phyloP scores from a whole-genome alignment of 163 green algal species.

The Coccomyxa subellipsoidea region DNA sequence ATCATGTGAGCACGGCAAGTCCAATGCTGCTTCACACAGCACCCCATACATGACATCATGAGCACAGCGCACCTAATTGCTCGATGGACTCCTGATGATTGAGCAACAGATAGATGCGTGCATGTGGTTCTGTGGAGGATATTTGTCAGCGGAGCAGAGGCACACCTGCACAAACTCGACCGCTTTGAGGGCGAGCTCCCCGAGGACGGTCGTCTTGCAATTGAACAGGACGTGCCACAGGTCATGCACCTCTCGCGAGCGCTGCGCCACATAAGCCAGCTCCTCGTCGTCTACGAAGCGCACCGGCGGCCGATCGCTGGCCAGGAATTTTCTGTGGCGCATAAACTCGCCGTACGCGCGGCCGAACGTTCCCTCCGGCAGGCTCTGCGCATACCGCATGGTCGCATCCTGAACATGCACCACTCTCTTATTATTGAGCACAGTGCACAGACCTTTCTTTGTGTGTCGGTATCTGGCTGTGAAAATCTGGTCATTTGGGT shows the following conservation, averaged over 20 bases:
- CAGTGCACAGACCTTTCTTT: background rate
- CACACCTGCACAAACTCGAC: slow-evolving; percentile 89
- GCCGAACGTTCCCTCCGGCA: slow-evolving; percentile 83
- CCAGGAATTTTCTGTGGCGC: slow-evolving; percentile 74
- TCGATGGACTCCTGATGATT: too few species aligned
- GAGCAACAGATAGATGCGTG: too few species aligned
- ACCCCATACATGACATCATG: background rate
- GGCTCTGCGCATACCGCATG: slow-evolving; percentile 49
- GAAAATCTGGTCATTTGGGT: too few species aligned
- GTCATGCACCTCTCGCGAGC: slow-evolving; percentile 91
- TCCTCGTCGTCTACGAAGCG: slow-evolving; percentile 92
- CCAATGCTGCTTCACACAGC: background rate
- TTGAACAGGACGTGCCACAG: slow-evolving; percentile 98
- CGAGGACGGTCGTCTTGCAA: slow-evolving; percentile 91
- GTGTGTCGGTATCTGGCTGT: too few species aligned
- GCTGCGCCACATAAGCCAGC: slow-evolving; percentile 84
- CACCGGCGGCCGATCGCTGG: slow-evolving; percentile 81
- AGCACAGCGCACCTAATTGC: too few species aligned
- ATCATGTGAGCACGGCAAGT: background rate
- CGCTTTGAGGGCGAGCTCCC: slow-evolving; percentile 93
- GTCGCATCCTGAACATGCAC: slow-evolving; percentile 43
- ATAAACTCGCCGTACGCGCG: slow-evolving; percentile 94
- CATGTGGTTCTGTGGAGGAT: background rate
- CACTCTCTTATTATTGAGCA: background rate
- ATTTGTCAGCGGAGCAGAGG: background rate